These are phyloP conservation scores for Syncephalastrum monosporum DNA, from an alignment of 371 early-diverging fungal genomes.

Conservation along the genomic window DNA sequence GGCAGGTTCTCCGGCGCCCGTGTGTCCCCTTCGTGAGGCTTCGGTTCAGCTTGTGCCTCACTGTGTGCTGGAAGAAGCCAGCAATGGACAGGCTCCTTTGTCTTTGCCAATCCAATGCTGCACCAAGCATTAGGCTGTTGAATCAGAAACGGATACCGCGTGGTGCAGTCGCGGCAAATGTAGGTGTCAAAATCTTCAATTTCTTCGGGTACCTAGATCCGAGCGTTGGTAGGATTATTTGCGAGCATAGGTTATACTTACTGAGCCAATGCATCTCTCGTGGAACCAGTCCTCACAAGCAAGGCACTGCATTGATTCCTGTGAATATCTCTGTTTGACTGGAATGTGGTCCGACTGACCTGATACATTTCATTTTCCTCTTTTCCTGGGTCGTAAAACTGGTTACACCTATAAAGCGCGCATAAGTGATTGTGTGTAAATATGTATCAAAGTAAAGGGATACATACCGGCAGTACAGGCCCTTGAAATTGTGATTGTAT, in stretches of 20 bases:
- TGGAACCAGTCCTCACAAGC: constrained; percentile 90
- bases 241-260: constrained; percentile 21
- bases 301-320: constrained; percentile 54
- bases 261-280: constrained; percentile 75
- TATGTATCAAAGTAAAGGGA: neutral
- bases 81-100: constrained; percentile 15
- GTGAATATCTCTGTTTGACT: neutral
- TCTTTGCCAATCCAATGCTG: constrained; percentile 42
- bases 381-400: constrained; percentile 67
- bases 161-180: constrained; percentile 76
- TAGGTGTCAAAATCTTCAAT: constrained; percentile 75
- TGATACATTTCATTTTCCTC: constrained; percentile 80
- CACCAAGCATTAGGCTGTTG: constrained; percentile 49
- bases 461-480: constrained; percentile 75
- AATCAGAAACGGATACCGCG: constrained; percentile 56
- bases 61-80: constrained; percentile 18
- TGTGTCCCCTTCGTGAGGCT: neutral
- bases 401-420: constrained; percentile 58
- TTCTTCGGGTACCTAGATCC: constrained; percentile 54
- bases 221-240: neutral
- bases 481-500: constrained; percentile 81
- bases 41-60: neutral
- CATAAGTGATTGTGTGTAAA: neutral
- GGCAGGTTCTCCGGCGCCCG: neutral
- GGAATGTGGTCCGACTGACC: constrained; percentile 18